Conservation (phyloP, 2,329 filamentous ascomycete genomes). For the Xylariaceae sp. region DNA sequence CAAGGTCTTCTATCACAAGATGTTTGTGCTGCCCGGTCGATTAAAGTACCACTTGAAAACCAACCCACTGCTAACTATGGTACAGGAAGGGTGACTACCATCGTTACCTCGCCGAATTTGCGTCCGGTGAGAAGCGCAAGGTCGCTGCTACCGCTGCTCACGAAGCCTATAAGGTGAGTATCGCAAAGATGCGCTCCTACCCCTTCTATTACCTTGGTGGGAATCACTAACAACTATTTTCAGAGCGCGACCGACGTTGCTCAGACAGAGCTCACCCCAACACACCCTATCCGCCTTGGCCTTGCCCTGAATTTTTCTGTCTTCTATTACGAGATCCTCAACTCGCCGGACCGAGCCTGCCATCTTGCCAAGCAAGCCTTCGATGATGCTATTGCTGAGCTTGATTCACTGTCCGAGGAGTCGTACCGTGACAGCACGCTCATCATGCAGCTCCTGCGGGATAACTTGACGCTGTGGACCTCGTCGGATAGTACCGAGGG, state of each 20-base stretch:
- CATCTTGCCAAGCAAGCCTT: constrained; percentile 99
- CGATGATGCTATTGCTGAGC: constrained; percentile 96
- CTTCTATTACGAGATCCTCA: constrained; percentile 99
- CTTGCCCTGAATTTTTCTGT: constrained; percentile 98
- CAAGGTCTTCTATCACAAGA: constrained; percentile 99
- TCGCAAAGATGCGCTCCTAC: not conserved
- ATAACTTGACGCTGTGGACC: constrained; percentile 98
- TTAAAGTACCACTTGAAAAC: not conserved
- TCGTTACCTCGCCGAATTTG: constrained; percentile 92
- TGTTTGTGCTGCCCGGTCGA: constrained; percentile 57
- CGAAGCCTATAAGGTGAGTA: constrained; percentile 91
- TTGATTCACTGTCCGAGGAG: constrained; percentile 95
- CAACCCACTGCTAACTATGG: constrained; percentile 6
- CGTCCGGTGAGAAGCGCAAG: constrained; percentile 89
- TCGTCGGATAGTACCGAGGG: constrained; percentile 83
- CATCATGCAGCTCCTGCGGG: constrained; percentile 98
- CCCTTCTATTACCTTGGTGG: not conserved
- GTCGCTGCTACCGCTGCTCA: constrained; percentile 78
- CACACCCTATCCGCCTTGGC: constrained; percentile 95
- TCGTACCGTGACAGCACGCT: constrained; percentile 98
- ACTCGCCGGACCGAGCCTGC: constrained; percentile 95
- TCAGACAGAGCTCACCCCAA: constrained; percentile 94
- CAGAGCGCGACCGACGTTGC: constrained; percentile 97
- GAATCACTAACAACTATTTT: constrained; percentile 20
- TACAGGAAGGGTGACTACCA: constrained; percentile 94